Base-by-base conservation (phyloP, 306 rosid species). In the Carpinus viminea region DNA sequence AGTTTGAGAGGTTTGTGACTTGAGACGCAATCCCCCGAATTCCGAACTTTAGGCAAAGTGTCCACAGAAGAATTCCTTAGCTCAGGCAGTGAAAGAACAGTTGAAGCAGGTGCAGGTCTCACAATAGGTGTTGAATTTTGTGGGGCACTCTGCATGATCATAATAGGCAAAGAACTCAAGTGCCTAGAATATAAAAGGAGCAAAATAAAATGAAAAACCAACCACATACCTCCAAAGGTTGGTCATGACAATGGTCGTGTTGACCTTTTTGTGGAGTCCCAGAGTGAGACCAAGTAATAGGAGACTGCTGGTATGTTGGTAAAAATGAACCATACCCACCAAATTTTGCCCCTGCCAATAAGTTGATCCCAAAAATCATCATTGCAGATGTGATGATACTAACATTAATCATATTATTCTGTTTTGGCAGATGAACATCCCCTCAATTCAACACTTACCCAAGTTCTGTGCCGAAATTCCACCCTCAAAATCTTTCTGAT, bases 301-400 rank as follows among this genome's bases (percentile, higher is more conserved):
- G 93, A 80, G 99, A 93, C 65, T 96, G 90, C 78, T 87, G 99
- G 85, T 91, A 24, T 48, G 88, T 28, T 24, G 97, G 93, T 84
- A 95, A 85, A 90, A 95, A 95, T 13, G 99, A 95, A 59, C 98
- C 99, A 81, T 95, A 95, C 55, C 93, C 99, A 76, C 98, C 98
- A 84, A 75, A 95, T 85, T 85, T 91, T 65, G 96, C 86, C 59
- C 99, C 99, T 93, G 82, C 75, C 72, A 64, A 86, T 76, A 55
- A 15, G 65, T 76, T 18, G 70, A 79, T 70, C 48, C 48, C 83
- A 72, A 72, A 26, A 21, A 62, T 68, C 55, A 78, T 81, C 78
- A 76, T 80, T 71, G 74, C 69, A 69, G 34, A 72, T 62, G 52
- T 78, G 56, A 53, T 77, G 43, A 62, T 62, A 28, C 69, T 12